Evolutionary conservation across 1,284 basidiomycete species (phyloP).

Genomic region (Puccinia hordei): DNA sequence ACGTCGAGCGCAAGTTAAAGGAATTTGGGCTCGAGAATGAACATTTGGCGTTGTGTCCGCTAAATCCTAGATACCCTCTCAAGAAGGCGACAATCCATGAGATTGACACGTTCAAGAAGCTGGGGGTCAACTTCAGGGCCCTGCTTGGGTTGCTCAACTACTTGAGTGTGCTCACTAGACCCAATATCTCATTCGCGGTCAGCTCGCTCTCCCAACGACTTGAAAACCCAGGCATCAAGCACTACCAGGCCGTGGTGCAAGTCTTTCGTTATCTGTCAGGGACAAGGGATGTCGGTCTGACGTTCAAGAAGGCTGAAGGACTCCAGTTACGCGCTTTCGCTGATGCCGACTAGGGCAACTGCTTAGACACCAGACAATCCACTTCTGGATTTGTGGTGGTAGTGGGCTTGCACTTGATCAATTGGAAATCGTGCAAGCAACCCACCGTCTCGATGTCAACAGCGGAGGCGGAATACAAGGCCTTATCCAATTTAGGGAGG

Average conservation of each 20-base stretch:
- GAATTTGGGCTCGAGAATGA: neutral
- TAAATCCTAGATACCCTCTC: slow-evolving; percentile 69
- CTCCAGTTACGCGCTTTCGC: neutral
- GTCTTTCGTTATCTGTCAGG: neutral
- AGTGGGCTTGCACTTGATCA: neutral
- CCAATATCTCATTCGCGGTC: neutral
- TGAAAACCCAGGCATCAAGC: neutral
- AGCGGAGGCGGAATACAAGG: neutral
- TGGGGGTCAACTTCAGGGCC: neutral
- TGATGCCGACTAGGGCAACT: neutral
- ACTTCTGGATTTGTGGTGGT: neutral
- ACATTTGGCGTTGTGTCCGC: neutral
- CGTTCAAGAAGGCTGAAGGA: no score
- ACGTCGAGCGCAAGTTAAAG: neutral
- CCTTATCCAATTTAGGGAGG: neutral
- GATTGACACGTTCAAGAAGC: neutral
- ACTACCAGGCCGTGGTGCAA: neutral
- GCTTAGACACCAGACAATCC: neutral
- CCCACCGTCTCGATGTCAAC: neutral
- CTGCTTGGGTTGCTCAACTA: slow-evolving; percentile 1
- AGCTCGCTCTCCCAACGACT: neutral
- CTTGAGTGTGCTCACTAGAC: neutral
- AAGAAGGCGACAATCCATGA: neutral
- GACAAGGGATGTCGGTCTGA: neutral
- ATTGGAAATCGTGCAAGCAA: neutral